Evolutionary conservation across 768 basidiomycete genomes (phyloP), one percentile per base, ranked within the genome.

Genomic region (Russula emetica): DNA sequence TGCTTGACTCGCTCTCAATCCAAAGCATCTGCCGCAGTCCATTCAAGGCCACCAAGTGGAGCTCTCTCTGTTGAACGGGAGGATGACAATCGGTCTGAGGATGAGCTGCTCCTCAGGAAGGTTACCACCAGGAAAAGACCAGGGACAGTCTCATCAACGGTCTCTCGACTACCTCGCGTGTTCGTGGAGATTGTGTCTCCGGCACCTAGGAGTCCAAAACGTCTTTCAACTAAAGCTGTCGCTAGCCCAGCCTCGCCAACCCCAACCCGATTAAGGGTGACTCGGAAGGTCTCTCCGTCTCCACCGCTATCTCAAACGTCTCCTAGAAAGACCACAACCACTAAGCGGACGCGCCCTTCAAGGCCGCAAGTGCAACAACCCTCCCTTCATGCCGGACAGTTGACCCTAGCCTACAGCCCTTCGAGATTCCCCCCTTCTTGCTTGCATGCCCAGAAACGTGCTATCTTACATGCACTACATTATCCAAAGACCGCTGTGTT

Each of bases 361-460:
- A 58, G 30, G 8, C 34, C 18, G 20, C 44, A 28, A 10, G 30
- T 54, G 45, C 45, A 22, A 52, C 38, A 44, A 3, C 6, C 40
- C 28, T 8, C 57, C 28, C 28, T 38, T 30, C 36, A 22, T 9
- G 54, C 9, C 18, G 62, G 54, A n/a, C 42, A n/a, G 16, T 45
- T 69, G 32, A 72, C 69, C 58, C 67, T 74, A 24, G 72, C 73
- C 7, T 10, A 52, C 2, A 66, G 57, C 22, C 71, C 83, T n/a
- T 79, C 82, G 9, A 49, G 69, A 3, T 78, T 81, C 69, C 71
- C 85, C 2, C 69, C 75, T 47, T 66, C 77, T 26, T 84, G 76
- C 66, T 72, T 90, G 18, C 72, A 78, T 40, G 76, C 76, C 2
- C 88, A 89, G 71, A 89, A 87, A 71, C 78, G 77, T 49, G 81